Evolutionary conservation across 495 filamentous ascomycete species (phyloP).

Genomic region (Glarea lozoyensis): DNA sequence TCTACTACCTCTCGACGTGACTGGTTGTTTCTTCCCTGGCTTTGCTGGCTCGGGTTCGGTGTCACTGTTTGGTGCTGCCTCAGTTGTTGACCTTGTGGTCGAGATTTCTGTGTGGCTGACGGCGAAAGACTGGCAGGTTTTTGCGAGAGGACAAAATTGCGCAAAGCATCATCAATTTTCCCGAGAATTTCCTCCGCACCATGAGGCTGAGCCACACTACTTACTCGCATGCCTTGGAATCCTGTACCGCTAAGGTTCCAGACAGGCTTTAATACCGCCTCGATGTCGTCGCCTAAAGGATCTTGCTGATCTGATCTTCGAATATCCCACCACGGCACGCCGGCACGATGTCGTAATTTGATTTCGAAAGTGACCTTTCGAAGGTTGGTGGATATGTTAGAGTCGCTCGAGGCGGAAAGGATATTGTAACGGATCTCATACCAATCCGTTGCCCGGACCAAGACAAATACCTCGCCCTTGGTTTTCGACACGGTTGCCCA

Average conservation of each 20-base stretch:
- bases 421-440: constrained; percentile 38
- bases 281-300: constrained; percentile 14
- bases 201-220: constrained; percentile 11
- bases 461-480: constrained; percentile 31
- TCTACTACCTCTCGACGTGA: constrained; percentile 15
- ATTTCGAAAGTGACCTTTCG: constrained; percentile 32
- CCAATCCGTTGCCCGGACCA: constrained; percentile 37
- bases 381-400: neutral
- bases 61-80: constrained; percentile 6
- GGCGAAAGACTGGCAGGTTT: neutral
- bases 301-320: constrained; percentile 5
- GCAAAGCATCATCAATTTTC: constrained; percentile 18
- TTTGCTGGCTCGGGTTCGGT: constrained; percentile 15
- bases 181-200: constrained; percentile 12
- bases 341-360: constrained; percentile 23
- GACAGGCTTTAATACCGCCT: constrained; percentile 10
- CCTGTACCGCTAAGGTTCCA: constrained; percentile 13
- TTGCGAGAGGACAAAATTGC: constrained; percentile 3
- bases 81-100: neutral
- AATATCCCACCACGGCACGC: constrained; percentile 31
- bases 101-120: neutral
- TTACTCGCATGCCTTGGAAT: constrained; percentile 18
- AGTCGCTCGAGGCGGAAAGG: constrained; percentile 7
- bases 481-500: constrained; percentile 28
- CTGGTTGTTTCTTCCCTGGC: constrained; percentile 11